Conservation (phyloP, 106 monocot genomes). For the Agapanthus africanus region DNA sequence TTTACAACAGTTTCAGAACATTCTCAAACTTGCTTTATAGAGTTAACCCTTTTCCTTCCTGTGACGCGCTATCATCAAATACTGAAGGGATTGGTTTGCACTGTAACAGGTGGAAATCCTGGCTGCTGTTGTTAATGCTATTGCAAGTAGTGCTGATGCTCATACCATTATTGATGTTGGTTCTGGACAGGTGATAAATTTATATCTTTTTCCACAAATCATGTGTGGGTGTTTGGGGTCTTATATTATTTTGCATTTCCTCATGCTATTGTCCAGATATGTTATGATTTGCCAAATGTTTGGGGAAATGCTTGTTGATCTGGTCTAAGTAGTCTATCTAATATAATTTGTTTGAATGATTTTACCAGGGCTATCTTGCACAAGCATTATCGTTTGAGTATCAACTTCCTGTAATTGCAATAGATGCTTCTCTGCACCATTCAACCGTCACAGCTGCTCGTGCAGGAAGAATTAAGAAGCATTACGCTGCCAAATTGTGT, state of each 20-base stretch:
- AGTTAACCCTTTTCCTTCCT: background rate
- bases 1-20: background rate
- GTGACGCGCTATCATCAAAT: background rate
- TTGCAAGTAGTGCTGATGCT: constrained; percentile 49
- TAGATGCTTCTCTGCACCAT: constrained; percentile 97
- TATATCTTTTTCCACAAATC: background rate
- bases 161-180: constrained; percentile 87
- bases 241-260: background rate
- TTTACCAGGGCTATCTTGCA: constrained; percentile 86
- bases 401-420: constrained; percentile 71
- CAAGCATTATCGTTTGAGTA: constrained; percentile 86
- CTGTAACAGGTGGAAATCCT: constrained; percentile 63
- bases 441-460: constrained; percentile 73
- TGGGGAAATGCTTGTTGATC: constrained; percentile 1
- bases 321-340: background rate
- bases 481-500: constrained; percentile 62
- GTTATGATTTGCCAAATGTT: background rate
- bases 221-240: background rate
- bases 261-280: background rate
- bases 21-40: background rate
- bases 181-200: constrained; percentile 75
- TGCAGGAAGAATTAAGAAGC: constrained; percentile 84
- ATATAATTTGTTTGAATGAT: constrained; percentile 7
- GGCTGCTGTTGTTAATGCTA: constrained; percentile 37
- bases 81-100: background rate